A percentile compares a stretch with the other conserved stretches of the same genome.
phyloP scores from a whole-genome alignment of 2,329 filamentous ascomycete species.

The Xylaria sp. region DNA sequence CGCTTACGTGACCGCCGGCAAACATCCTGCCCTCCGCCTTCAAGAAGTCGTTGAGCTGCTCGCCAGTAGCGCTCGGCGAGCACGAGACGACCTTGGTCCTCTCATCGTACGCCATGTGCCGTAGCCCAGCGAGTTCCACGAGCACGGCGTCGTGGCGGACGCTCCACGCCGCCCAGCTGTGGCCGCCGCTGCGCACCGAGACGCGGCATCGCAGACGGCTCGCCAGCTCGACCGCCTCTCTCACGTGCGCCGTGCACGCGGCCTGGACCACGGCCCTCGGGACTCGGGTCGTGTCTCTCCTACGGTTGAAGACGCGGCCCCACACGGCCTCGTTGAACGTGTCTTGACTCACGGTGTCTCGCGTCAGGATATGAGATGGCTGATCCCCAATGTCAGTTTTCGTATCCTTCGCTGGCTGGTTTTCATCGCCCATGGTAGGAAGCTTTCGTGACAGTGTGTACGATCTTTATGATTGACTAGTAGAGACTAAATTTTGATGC shows the following conservation, averaged over 20 bases:
- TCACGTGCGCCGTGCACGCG: slow-evolving; percentile 50
- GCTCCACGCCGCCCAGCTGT: slow-evolving; percentile 61
- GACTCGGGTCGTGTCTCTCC: slow-evolving; percentile 47
- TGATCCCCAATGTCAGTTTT: not conserved
- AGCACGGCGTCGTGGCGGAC: slow-evolving; percentile 58
- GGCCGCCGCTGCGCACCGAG: slow-evolving; percentile 60
- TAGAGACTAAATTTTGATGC: not conserved
- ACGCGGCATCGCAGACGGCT: slow-evolving; percentile 51
- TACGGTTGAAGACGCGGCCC: slow-evolving; percentile 58
- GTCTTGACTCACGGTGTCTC: slow-evolving; percentile 22
- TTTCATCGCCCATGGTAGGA: slow-evolving; percentile 2
- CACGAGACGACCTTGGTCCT: slow-evolving; percentile 52
- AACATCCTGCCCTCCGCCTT: slow-evolving; percentile 57
- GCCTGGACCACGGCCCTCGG: slow-evolving; percentile 57
- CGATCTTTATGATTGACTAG: not conserved
- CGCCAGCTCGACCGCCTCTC: slow-evolving; percentile 54
- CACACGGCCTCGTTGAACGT: slow-evolving; percentile 45
- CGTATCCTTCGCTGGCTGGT: not conserved
- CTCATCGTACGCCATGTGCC: slow-evolving; percentile 53
- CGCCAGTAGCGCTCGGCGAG: slow-evolving; percentile 60
- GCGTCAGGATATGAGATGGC: slow-evolving; percentile 7
- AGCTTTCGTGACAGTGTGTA: not conserved
- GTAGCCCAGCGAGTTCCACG: slow-evolving; percentile 50
- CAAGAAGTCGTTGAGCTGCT: slow-evolving; percentile 55
- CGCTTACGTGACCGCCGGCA: slow-evolving; percentile 57